Evolutionary conservation across 768 basidiomycete genomes (phyloP), one percentile per base, ranked within the genome.

Genomic region (Lactarius quietus): DNA sequence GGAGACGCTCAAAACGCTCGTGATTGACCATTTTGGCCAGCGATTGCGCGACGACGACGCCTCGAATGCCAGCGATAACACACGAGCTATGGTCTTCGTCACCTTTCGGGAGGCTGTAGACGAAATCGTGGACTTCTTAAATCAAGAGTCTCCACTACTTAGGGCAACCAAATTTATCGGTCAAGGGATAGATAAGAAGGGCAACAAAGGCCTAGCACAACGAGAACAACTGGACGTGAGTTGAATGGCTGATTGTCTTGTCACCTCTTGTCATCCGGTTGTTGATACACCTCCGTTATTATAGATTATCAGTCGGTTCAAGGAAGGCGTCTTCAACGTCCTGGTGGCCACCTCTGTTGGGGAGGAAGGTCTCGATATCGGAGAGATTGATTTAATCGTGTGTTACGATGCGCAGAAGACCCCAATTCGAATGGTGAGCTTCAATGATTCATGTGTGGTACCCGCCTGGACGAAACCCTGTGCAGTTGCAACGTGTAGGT

Each of bases 351-450:
- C 97, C 6, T 96, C 91, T 4, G 93, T 99, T 61, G 97, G 97
- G 26, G 97, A 99, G 77, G 97, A 99, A 76, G 97, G 97, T 63
- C 81, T 99, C 20, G 97, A 99, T 74, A 99, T 99, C 62, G 97
- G 97, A 36, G 95, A 97, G 74, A 89, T 99, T 18, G 97, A 99
- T 74, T 81, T 95, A 72, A 96, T 98, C 62, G 80, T 98, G 56
- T 98, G 95, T 72, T 99, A 98, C 74, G 97, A 99, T 70, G 88
- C 95, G 29, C 93, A 95, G 71, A 97, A 96, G 79, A 93, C 93
- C 0, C 90, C 95, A 1, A 95, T 98, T 67, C 92, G 95, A 63
- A 94, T 97, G 90, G 96, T 96, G 74, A 59, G 86, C 68, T 28
- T 39, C 35, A 18, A 51, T 33, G 1, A 6, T 51, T 10, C 10